phyloP scores from a whole-genome alignment of 805 yeast genomes.

The Ogataea ramenticola region DNA sequence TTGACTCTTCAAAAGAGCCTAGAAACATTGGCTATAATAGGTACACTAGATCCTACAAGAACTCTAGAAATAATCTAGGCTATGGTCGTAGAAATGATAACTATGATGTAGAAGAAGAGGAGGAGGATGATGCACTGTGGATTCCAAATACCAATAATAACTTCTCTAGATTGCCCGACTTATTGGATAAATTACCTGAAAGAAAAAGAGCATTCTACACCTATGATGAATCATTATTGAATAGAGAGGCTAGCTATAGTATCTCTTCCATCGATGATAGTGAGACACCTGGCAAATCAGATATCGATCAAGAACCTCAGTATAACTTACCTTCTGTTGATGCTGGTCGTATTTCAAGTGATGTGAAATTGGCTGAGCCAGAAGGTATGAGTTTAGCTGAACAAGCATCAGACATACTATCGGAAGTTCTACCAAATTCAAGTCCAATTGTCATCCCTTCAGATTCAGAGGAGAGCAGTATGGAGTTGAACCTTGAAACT shows the following conservation, averaged over 20 bases:
- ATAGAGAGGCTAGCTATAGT: background rate
- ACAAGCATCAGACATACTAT: no score
- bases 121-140: slow-evolving; percentile 29
- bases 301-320: background rate
- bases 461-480: no score
- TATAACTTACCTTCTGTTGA: background rate
- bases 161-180: slow-evolving; percentile 32
- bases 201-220: slow-evolving; percentile 25
- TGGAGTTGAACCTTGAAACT: no score
- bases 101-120: slow-evolving; percentile 9
- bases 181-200: slow-evolving; percentile 24
- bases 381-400: background rate
- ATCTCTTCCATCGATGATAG: no score
- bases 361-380: background rate
- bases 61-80: background rate
- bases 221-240: slow-evolving; percentile 13
- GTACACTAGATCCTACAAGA: slow-evolving; percentile 7
- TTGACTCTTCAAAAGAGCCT: slow-evolving; percentile 24
- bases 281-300: background rate
- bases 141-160: slow-evolving; percentile 35
- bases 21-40: slow-evolving; percentile 11
- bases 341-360: background rate
- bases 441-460: background rate
- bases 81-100: background rate
- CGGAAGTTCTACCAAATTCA: background rate